Base-by-base conservation (phyloP, 108 stramenopile genomes). In the Cyclotella sp. region DNA sequence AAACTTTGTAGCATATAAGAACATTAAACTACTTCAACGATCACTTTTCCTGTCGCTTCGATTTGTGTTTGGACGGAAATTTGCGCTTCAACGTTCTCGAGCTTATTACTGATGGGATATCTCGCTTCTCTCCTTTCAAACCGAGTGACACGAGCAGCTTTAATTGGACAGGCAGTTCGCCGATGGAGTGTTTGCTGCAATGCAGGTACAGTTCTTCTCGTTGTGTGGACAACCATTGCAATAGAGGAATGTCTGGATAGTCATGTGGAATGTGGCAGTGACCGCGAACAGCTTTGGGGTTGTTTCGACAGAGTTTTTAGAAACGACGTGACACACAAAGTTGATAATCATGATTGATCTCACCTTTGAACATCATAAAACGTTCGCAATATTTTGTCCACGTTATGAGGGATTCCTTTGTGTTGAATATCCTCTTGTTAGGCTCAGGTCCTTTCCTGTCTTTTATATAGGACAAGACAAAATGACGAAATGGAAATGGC, bases 381-480 rank as follows among this genome's bases (percentile, higher is more conserved):
- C 80, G 51, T 51, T 81, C 80, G 49, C 68, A 75, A 34, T 75
- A 81, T 21, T 70, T 62, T 24, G 42, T 40, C 80, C 80, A 81
- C 62, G 63, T n/a, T 41, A 75, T 45, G 11, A 67, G 54, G 26
- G 68, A 65, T 24, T 62, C 57, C 6, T 57, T 72, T 16, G 11
- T 46, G 6, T 69, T 71, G 49, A 63, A 63, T n/a, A 19, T 59
- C 7, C 44, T 30, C 4, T 45, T 26, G 22, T 53, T 59, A 5
- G 41, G 19, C 22, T 19, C 19, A 14, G 14, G 15, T 13, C 0
- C 42, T 1, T 70, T 13, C 11, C 26, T 65, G 30, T 65, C 68
- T 46, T 45, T 63, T 55, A 78, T 29, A 22, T 46, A 71, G 26
- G 34, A n/a, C 52, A 78, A 62, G 51, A 70, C 18, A 55, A 57